Evolutionary conservation across 768 basidiomycete genomes (phyloP).

Genomic region (Trametes villosa): DNA sequence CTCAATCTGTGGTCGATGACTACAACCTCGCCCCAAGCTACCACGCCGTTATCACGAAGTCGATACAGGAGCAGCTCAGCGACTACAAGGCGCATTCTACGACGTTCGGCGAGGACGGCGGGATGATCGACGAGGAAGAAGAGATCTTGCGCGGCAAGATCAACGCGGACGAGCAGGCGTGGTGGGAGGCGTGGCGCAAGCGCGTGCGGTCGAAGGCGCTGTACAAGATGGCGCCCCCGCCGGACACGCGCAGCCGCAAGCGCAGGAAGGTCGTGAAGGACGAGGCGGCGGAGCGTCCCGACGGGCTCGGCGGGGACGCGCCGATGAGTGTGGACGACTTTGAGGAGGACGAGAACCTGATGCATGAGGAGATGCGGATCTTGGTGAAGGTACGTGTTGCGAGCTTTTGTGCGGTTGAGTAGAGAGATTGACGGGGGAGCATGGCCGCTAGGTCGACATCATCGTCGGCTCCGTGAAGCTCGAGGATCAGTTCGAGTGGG

Average conservation of each 20-base stretch:
- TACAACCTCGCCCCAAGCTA: constrained; percentile 73
- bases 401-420: not conserved
- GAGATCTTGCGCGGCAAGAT: constrained; percentile 46
- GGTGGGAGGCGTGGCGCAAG: constrained; percentile 79
- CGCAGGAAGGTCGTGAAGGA: constrained; percentile 46
- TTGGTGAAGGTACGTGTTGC: constrained; percentile 75
- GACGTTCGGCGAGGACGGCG: constrained; percentile 50
- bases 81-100: constrained; percentile 75
- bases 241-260: constrained; percentile 41
- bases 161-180: constrained; percentile 53
- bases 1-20: constrained; percentile 90
- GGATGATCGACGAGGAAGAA: constrained; percentile 38
- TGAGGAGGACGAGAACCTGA: constrained; percentile 63
- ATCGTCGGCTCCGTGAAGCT: constrained; percentile 92
- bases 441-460: constrained; percentile 83
- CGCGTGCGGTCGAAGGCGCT: constrained; percentile 46
- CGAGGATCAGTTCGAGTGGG: constrained; percentile 98
- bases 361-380: constrained; percentile 89
- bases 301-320: constrained; percentile 24
- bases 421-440: not conserved
- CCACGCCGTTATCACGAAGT: constrained; percentile 69
- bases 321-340: constrained; percentile 63
- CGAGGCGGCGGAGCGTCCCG: constrained; percentile 21
- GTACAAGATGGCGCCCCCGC: constrained; percentile 36
- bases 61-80: constrained; percentile 87